Conservation (phyloP, 2,329 filamentous ascomycete species). For the Phoma herbarum region DNA sequence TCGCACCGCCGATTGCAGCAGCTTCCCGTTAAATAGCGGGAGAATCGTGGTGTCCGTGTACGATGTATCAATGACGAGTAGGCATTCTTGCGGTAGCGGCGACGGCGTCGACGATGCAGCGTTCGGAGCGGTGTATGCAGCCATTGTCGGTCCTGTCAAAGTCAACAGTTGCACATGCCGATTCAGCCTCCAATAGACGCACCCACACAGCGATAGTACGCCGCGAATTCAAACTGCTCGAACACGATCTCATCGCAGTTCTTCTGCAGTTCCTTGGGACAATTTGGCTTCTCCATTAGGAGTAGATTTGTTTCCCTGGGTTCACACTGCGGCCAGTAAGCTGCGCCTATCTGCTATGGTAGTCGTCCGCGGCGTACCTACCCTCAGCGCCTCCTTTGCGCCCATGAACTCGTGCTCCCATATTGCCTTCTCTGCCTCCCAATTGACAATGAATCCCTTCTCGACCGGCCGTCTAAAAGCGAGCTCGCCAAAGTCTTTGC, state of each 20-base stretch:
- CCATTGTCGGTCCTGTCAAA: conserved; percentile 71
- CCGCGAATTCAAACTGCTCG: conserved; percentile 93
- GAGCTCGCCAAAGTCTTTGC: conserved; percentile 89
- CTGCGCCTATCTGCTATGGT: background rate
- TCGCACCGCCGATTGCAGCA: conserved; percentile 81
- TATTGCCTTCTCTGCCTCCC: conserved; percentile 94
- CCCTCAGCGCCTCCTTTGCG: conserved; percentile 69
- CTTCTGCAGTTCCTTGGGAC: conserved; percentile 79
- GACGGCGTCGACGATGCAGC: conserved; percentile 56
- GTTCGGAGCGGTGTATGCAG: conserved; percentile 72
- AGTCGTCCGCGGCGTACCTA: conserved; percentile 38
- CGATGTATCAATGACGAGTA: conserved; percentile 89
- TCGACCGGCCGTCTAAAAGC: conserved; percentile 89
- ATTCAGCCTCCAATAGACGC: conserved; percentile 9
- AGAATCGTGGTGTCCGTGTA: conserved; percentile 94
- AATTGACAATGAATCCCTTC: conserved; percentile 94
- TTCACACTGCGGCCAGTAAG: conserved; percentile 64
- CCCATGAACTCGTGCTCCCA: conserved; percentile 92
- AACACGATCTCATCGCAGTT: conserved; percentile 98
- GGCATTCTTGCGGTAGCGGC: conserved; percentile 73
- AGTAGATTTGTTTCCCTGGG: conserved; percentile 84
- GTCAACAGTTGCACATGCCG: conserved; percentile 3
- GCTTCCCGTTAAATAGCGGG: conserved; percentile 80
- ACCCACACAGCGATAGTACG: conserved; percentile 81
- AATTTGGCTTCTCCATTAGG: conserved; percentile 85